A percentile compares a stretch with the other conserved stretches of the same genome.
Conservation (phyloP, 257 asterid species). For the Thymus mandschuricus region DNA sequence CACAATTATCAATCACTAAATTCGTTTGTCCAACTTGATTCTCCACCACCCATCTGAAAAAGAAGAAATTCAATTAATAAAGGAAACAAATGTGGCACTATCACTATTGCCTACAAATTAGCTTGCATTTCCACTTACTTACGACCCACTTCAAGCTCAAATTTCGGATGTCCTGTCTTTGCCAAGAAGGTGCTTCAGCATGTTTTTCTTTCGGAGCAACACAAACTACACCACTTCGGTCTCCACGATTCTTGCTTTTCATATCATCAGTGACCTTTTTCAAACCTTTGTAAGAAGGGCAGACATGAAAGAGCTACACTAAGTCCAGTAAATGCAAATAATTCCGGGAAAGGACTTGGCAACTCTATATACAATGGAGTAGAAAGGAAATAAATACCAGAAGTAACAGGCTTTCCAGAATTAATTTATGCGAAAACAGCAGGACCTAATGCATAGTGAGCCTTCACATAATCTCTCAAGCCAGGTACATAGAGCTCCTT, state of each 20-base stretch:
- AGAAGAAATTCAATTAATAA: too few species aligned
- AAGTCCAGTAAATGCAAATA: conserved; percentile 6
- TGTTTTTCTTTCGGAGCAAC: too few species aligned
- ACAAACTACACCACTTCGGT: too few species aligned
- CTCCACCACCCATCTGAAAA: too few species aligned
- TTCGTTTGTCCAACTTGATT: too few species aligned
- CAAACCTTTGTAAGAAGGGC: conserved; percentile 50
- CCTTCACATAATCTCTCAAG: conserved; percentile 81
- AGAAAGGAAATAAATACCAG: conserved; percentile 48
- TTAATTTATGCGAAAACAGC: conserved; percentile 79
- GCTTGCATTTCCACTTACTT: conserved; percentile 57
- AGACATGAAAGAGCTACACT: background rate
- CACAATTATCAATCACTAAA: too few species aligned
- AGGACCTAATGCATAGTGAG: conserved; percentile 85
- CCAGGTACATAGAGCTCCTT: conserved; percentile 86
- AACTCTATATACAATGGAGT: background rate
- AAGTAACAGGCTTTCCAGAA: conserved; percentile 69
- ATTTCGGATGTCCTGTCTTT: conserved; percentile 68
- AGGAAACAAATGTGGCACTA: too few species aligned
- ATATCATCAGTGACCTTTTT: conserved; percentile 81
- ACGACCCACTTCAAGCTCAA: conserved; percentile 94
- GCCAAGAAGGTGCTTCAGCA: conserved; percentile 42
- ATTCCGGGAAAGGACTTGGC: background rate
- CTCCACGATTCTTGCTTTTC: conserved; percentile 35
- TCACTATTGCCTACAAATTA: background rate